These are phyloP conservation scores for Manihot esculenta DNA, from an alignment of 441 rosid genomes.

Conservation along the genomic window DNA sequence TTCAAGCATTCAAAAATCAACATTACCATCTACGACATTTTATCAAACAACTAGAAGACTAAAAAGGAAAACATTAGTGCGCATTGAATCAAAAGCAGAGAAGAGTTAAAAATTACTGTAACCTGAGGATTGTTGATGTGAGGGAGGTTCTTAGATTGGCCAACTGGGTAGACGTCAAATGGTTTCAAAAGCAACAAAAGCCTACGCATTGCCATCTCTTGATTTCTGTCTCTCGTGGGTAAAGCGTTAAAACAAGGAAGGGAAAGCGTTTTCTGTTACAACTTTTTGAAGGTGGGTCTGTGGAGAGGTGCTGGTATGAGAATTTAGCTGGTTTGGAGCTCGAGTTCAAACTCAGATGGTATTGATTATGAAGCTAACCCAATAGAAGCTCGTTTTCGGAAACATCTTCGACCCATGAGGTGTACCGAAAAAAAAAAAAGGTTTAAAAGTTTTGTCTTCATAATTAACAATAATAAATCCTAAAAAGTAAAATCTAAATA, in stretches of 20 bases:
- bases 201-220: constrained; percentile 64
- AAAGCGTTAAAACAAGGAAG: background rate
- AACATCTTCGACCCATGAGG: too few species aligned
- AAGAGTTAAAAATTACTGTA: background rate
- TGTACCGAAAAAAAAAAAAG: too few species aligned
- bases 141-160: constrained; percentile 34
- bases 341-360: background rate
- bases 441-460: too few species aligned
- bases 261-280: background rate
- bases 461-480: too few species aligned
- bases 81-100: background rate
- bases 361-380: too few species aligned
- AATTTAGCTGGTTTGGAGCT: too few species aligned
- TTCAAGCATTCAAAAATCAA: background rate
- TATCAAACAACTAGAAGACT: constrained; percentile 38
- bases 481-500: too few species aligned
- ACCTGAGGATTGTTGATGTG: constrained; percentile 50
- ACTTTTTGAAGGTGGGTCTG: background rate
- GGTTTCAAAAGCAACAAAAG: constrained; percentile 78
- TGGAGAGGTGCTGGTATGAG: background rate
- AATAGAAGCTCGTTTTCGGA: too few species aligned
- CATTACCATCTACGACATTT: constrained; percentile 26
- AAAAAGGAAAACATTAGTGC: background rate
- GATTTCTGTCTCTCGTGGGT: background rate
- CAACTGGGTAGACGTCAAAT: constrained; percentile 52